Percentiles rank a stretch among this genome's conserved stretches.
These are phyloP conservation scores for Nidularia pulvinata DNA, from an alignment of 768 basidiomycete species.

Conservation along the genomic window DNA sequence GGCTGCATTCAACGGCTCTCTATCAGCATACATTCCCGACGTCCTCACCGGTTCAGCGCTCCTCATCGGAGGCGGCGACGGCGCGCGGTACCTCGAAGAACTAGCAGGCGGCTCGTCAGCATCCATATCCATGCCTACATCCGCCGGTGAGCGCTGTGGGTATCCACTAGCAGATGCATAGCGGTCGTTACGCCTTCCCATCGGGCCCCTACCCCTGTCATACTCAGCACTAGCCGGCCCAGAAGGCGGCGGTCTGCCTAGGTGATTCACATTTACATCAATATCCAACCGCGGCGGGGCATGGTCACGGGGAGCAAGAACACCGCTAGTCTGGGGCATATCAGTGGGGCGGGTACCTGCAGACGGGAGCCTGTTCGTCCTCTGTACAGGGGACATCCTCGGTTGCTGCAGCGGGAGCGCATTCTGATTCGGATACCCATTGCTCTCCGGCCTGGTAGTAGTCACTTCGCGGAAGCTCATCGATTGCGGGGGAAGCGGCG, in stretches of 20 bases:
- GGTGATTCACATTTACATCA: not conserved
- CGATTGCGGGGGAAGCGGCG: slow-evolving; percentile 43
- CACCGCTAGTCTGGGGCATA: too few relatives aligned
- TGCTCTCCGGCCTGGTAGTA: slow-evolving; percentile 4
- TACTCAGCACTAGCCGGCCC: not conserved
- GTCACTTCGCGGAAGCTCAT: slow-evolving; percentile 27
- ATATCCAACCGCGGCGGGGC: not conserved
- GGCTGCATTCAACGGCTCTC: slow-evolving; percentile 7
- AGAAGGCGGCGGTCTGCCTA: not conserved
- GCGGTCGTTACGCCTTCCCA: not conserved
- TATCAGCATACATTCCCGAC: slow-evolving; percentile 27
- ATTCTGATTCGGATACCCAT: slow-evolving; percentile 1
- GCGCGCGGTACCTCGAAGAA: slow-evolving; percentile 9
- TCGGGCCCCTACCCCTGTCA: not conserved
- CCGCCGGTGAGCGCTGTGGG: not conserved
- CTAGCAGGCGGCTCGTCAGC: slow-evolving; percentile 11
- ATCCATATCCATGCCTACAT: slow-evolving; percentile 21
- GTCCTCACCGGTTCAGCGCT: slow-evolving; percentile 8
- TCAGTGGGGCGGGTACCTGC: too few relatives aligned
- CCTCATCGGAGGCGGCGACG: slow-evolving; percentile 7
- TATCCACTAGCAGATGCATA: not conserved
- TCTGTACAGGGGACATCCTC: not conserved
- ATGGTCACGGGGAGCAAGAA: not conserved
- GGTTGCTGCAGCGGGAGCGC: not conserved
- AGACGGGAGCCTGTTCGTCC: not conserved